Evolutionary conservation across 2,329 filamentous ascomycete species (phyloP).

Genomic region (Pseudogymnoascus pannorum): DNA sequence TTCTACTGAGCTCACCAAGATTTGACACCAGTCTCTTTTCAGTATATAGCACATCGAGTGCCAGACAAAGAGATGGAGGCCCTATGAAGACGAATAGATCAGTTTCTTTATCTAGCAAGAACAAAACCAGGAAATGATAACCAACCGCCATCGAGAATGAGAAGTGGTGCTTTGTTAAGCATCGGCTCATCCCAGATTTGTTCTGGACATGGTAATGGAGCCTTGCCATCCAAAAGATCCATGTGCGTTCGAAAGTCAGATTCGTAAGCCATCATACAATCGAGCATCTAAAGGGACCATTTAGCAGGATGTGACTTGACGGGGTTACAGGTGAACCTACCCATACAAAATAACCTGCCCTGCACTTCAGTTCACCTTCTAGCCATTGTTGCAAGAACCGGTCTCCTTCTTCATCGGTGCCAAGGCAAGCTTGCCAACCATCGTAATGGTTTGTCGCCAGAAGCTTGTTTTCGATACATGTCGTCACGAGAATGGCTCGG

Average conservation of each 20-base stretch:
- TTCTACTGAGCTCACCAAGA: constrained; percentile 39
- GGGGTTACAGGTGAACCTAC: neutral
- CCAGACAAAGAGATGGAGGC: constrained; percentile 8
- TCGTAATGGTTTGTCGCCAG: constrained; percentile 3
- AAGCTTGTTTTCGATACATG: constrained; percentile 10
- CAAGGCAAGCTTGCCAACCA: neutral
- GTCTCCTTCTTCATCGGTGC: neutral
- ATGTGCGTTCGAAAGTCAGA: constrained; percentile 12
- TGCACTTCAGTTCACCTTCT: constrained; percentile 9
- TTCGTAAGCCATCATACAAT: constrained; percentile 11
- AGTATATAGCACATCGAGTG: constrained; percentile 37
- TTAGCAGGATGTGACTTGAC: neutral
- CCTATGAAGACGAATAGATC: neutral
- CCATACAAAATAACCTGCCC: constrained; percentile 11
- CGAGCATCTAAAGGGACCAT: neutral
- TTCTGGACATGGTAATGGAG: constrained; percentile 9
- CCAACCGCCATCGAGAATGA: constrained; percentile 10
- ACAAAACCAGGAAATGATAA: neutral
- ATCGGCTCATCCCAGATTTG: constrained; percentile 10
- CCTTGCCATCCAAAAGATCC: constrained; percentile 10
- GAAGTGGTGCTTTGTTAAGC: constrained; percentile 4
- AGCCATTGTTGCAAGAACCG: constrained; percentile 9
- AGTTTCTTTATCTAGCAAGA: neutral
- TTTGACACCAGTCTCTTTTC: constrained; percentile 36
- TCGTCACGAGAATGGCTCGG: constrained; percentile 4